Evolutionary conservation across 2,329 filamentous ascomycete species (phyloP).

Genomic region (Sclerotinia subarctica): DNA sequence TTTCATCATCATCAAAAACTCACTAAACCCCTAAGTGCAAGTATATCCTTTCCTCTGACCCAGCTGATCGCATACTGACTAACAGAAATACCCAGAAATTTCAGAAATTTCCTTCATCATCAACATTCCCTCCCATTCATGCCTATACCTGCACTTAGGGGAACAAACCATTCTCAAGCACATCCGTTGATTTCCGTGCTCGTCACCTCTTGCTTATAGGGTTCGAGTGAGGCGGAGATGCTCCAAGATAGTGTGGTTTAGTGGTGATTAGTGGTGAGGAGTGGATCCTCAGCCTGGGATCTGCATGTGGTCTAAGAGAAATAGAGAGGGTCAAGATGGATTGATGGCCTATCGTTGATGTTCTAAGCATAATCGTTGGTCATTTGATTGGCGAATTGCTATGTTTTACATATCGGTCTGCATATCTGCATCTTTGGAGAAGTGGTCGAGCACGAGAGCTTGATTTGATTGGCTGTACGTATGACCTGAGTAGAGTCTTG

Average conservation of each 20-base stretch:
- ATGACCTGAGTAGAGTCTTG: too few species aligned
- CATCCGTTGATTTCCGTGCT: slow-evolving; percentile 10
- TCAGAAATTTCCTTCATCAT: background rate
- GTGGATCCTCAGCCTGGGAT: slow-evolving; percentile 1
- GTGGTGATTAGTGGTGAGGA: background rate
- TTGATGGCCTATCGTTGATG: background rate
- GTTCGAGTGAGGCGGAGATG: slow-evolving; percentile 13
- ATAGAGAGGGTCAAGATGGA: background rate
- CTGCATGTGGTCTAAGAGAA: slow-evolving; percentile 4
- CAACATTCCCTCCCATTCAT: background rate
- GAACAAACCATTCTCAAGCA: background rate
- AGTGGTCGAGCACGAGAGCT: background rate
- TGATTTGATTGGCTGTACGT: background rate
- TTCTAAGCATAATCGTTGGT: background rate
- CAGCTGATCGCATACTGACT: slow-evolving; percentile 14
- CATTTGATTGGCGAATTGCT: background rate
- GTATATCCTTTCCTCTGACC: slow-evolving; percentile 13
- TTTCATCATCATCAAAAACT: slow-evolving; percentile 8
- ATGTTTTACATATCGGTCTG: background rate
- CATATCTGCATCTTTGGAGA: too few species aligned
- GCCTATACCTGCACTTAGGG: slow-evolving; percentile 17
- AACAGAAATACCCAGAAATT: slow-evolving; percentile 1
- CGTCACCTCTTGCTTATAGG: slow-evolving; percentile 18
- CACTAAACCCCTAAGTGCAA: slow-evolving; percentile 25
- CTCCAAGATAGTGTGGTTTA: background rate